Evolutionary conservation across 768 basidiomycete genomes (phyloP).

Genomic region (Pholiota molesta): DNA sequence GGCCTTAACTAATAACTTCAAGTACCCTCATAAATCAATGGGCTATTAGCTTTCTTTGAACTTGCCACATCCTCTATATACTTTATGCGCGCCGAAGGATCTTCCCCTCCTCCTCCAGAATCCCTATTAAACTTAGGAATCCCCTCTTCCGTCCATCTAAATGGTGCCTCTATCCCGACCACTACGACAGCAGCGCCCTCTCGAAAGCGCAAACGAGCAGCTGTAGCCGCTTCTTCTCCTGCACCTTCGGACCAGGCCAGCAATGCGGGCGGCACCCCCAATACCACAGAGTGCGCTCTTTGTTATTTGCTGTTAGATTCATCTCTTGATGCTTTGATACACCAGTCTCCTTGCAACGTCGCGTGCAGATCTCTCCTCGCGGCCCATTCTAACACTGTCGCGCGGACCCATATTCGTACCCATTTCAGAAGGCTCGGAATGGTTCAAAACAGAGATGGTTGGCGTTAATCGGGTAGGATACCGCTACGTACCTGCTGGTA

Average conservation of each 20-base stretch:
- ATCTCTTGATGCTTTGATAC: not conserved
- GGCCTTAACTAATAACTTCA: no score
- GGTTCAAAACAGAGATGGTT: constrained; percentile 69
- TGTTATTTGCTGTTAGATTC: not conserved
- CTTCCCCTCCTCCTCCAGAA: constrained; percentile 34
- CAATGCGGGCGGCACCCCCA: constrained; percentile 30
- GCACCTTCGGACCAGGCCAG: constrained; percentile 57
- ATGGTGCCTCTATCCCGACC: constrained; percentile 13
- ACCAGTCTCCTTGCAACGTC: constrained; percentile 57
- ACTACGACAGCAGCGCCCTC: constrained; percentile 27
- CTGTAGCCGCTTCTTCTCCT: constrained; percentile 53
- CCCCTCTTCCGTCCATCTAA: constrained; percentile 4
- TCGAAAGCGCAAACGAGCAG: constrained; percentile 62
- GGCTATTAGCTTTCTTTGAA: not conserved
- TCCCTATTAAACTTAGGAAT: constrained; percentile 11
- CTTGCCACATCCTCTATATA: not conserved
- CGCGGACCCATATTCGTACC: constrained; percentile 74
- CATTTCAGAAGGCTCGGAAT: constrained; percentile 54
- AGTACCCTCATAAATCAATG: not conserved
- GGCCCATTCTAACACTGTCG: constrained; percentile 73
- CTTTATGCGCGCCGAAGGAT: constrained; percentile 35
- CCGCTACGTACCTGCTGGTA: constrained; percentile 80
- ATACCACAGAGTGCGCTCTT: constrained; percentile 40
- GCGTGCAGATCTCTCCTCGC: constrained; percentile 68
- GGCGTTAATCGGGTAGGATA: constrained; percentile 78